Percentiles rank a stretch among this genome's conserved stretches.
Evolutionary conservation across 192 early-diverging fungal genomes (phyloP).

Genomic region (Podila minutissima): DNA sequence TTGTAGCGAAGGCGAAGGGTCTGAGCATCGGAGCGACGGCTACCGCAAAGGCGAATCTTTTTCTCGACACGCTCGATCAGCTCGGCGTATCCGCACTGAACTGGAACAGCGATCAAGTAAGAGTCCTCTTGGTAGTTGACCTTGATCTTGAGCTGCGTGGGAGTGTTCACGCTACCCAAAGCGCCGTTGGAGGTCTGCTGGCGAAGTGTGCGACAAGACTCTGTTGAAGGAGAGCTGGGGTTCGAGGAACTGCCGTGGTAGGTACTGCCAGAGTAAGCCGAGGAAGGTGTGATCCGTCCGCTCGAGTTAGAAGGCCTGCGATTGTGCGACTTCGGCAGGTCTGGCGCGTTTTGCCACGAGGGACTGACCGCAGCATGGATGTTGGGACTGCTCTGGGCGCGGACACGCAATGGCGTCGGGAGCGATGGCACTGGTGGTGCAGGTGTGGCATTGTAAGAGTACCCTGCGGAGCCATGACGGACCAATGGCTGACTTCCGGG

Average conservation of each 20-base stretch:
- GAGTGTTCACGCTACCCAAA: slow-evolving; percentile 36
- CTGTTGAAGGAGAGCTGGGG: slow-evolving; percentile 31
- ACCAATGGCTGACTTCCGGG: slow-evolving; percentile 38
- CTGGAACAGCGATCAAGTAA: slow-evolving; percentile 87
- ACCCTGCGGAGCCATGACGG: slow-evolving; percentile 43
- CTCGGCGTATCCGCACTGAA: slow-evolving; percentile 77
- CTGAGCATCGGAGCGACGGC: slow-evolving; percentile 63
- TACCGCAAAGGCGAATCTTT: slow-evolving; percentile 87
- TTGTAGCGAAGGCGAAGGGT: slow-evolving; percentile 83
- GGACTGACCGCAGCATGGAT: slow-evolving; percentile 56
- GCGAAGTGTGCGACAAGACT: slow-evolving; percentile 28
- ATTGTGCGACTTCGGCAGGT: slow-evolving; percentile 26
- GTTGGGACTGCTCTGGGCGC: slow-evolving; percentile 68
- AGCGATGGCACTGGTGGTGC: slow-evolving; percentile 48
- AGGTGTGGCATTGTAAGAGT: slow-evolving; percentile 34
- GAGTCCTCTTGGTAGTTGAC: slow-evolving; percentile 90
- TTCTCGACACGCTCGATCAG: slow-evolving; percentile 87
- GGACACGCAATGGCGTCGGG: slow-evolving; percentile 53
- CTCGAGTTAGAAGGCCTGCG: slow-evolving; percentile 44
- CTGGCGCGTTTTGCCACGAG: slow-evolving; percentile 45
- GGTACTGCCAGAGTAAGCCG: slow-evolving; percentile 18
- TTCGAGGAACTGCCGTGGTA: slow-evolving; percentile 23
- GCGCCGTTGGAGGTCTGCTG: slow-evolving; percentile 43
- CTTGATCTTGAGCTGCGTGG: slow-evolving; percentile 80
- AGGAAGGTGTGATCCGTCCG: slow-evolving; percentile 34